Conservation (phyloP, 1,139 yeast species). For the Blastobotrys niveus region DNA sequence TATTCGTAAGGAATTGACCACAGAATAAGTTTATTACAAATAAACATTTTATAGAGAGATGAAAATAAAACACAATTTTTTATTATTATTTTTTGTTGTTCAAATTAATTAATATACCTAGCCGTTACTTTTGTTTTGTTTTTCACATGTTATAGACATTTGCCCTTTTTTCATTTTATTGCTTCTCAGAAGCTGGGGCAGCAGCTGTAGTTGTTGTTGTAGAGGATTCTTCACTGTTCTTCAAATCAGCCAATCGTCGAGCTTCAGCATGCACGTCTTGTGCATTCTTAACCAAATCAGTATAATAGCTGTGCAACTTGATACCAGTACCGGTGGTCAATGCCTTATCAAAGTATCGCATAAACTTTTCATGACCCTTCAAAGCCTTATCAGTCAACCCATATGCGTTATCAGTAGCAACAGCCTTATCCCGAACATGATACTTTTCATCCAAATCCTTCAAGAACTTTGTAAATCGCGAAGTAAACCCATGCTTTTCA, state of each 20-base stretch:
- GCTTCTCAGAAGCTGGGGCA: constrained; percentile 17
- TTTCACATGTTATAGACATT: background rate
- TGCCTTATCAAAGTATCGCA: constrained; percentile 48
- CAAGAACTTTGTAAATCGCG: constrained; percentile 52
- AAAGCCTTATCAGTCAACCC: constrained; percentile 36
- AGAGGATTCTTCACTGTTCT: constrained; percentile 30
- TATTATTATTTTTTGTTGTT: constrained; percentile 2
- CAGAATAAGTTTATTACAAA: background rate
- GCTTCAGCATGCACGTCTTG: constrained; percentile 70
- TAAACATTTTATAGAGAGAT: background rate
- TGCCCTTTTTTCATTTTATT: constrained; percentile 3
- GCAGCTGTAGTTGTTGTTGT: constrained; percentile 1
- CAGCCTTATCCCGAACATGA: constrained; percentile 50
- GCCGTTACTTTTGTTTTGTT: background rate
- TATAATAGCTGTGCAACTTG: constrained; percentile 48
- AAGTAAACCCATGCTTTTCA: constrained; percentile 56
- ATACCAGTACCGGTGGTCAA: constrained; percentile 43
- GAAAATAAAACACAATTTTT: background rate
- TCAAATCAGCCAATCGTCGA: constrained; percentile 56
- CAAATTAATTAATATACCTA: background rate
- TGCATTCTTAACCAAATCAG: constrained; percentile 50
- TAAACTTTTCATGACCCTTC: constrained; percentile 36
- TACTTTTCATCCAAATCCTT: constrained; percentile 53
- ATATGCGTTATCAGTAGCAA: constrained; percentile 40
- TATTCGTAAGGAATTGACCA: constrained; percentile 68